A percentile compares a stretch with the other conserved stretches of the same genome.
These are phyloP conservation scores for Colletotrichum sp. DNA, from an alignment of 2,329 filamentous ascomycete genomes.

Conservation along the genomic window DNA sequence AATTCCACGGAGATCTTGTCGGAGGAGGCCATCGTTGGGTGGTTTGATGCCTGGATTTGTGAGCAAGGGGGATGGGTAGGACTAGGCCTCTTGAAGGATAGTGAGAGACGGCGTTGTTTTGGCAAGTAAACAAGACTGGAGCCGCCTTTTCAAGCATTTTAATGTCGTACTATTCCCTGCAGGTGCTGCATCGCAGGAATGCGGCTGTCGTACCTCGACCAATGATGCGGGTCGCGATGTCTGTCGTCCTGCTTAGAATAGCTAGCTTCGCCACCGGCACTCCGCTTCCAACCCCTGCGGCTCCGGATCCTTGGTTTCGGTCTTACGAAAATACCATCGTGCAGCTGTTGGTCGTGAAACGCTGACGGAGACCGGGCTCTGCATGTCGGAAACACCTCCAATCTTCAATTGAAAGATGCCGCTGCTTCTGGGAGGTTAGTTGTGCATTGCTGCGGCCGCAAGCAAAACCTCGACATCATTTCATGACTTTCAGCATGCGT, in stretches of 20 bases:
- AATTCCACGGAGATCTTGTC: slow-evolving; percentile 10
- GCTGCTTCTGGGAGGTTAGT: not conserved
- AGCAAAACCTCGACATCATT: not conserved
- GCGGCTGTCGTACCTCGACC: slow-evolving; percentile 3
- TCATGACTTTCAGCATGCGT: not conserved
- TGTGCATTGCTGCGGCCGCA: not conserved
- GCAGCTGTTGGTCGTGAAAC: not conserved
- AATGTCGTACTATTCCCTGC: not conserved
- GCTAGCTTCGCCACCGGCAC: slow-evolving; percentile 2
- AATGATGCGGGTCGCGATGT: not conserved
- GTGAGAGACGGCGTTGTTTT: not conserved
- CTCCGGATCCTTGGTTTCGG: not conserved
- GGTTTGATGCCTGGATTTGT: not conserved
- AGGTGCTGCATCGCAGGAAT: not conserved
- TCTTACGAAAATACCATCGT: not conserved
- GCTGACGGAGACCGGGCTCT: not conserved
- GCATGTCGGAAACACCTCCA: not conserved
- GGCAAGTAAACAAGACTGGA: not conserved
- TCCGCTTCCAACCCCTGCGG: not conserved
- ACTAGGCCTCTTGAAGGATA: not conserved
- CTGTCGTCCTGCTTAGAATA: not conserved
- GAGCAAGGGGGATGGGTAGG: not conserved
- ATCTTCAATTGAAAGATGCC: not conserved
- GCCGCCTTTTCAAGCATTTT: not conserved
- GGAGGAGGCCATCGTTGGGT: not conserved